phyloP scores from a whole-genome alignment of 1,284 basidiomycete species.

The Leccinum fallax region DNA sequence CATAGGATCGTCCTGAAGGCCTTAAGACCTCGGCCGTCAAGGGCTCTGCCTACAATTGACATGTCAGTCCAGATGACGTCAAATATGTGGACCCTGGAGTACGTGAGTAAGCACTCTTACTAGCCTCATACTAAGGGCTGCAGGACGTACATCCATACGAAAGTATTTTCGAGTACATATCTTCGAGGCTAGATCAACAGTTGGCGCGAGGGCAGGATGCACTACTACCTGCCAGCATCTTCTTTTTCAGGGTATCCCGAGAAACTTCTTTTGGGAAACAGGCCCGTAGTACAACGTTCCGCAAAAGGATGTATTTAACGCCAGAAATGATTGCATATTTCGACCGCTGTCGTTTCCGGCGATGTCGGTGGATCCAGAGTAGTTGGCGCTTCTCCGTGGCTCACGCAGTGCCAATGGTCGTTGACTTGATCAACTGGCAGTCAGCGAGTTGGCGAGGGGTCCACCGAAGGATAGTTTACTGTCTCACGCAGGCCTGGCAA shows the following conservation, averaged over 20 bases:
- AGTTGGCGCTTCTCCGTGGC: neutral
- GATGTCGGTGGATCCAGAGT: constrained; percentile 12
- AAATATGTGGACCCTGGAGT: neutral
- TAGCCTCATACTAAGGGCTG: neutral
- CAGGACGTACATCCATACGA: neutral
- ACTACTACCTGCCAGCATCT: neutral
- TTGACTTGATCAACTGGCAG: neutral
- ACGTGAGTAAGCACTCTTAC: neutral
- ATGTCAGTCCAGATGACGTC: neutral
- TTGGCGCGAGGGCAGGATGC: neutral
- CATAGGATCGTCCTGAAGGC: neutral
- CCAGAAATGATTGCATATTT: neutral
- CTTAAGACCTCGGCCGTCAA: constrained; percentile 2
- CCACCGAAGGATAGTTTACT: neutral
- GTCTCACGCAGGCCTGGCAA: neutral
- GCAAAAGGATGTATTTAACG: neutral
- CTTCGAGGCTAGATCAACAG: neutral
- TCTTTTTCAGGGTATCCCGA: neutral
- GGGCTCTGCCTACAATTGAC: neutral
- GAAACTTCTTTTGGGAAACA: neutral
- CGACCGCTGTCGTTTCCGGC: constrained; percentile 3
- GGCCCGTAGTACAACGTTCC: neutral
- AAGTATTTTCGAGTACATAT: neutral
- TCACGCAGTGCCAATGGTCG: neutral
- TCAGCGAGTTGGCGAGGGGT: neutral